Evolutionary conservation across 2,329 filamentous ascomycete genomes (phyloP).

Genomic region (Nothophoma quercina): DNA sequence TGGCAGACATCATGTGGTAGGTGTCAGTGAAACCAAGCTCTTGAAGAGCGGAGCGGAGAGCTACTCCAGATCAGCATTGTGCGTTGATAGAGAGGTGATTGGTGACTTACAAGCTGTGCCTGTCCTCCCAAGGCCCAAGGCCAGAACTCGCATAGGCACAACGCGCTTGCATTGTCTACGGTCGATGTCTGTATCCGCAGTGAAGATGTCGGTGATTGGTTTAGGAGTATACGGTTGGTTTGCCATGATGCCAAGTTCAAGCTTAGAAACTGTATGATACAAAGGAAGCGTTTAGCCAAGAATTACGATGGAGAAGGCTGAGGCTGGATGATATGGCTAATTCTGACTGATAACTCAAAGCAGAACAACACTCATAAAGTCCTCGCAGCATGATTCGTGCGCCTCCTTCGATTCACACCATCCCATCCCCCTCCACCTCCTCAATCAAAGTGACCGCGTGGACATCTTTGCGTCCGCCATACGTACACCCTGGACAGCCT

Average conservation of each 20-base stretch:
- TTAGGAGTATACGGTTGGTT: conserved; percentile 16
- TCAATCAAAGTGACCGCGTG: conserved; percentile 7
- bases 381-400: not conserved
- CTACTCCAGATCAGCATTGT: not conserved
- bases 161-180: conserved; percentile 64
- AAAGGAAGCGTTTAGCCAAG: not conserved
- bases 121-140: conserved; percentile 73
- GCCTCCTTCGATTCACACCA: not conserved
- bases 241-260: conserved; percentile 1
- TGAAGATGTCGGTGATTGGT: conserved; percentile 24
- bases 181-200: conserved; percentile 60
- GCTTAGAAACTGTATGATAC: not conserved
- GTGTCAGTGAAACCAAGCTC: conserved; percentile 64
- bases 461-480: not conserved
- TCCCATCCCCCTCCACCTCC: not conserved
- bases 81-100: not conserved
- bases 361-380: not conserved
- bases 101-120: conserved; percentile 61
- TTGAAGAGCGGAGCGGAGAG: conserved; percentile 70
- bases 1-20: conserved; percentile 64
- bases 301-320: not conserved
- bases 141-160: conserved; percentile 76
- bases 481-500: conserved; percentile 1
- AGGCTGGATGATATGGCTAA: not conserved
- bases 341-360: no score